Base-by-base conservation (phyloP, 176 grass and related monocot species). In the Guadua angustifolia region DNA sequence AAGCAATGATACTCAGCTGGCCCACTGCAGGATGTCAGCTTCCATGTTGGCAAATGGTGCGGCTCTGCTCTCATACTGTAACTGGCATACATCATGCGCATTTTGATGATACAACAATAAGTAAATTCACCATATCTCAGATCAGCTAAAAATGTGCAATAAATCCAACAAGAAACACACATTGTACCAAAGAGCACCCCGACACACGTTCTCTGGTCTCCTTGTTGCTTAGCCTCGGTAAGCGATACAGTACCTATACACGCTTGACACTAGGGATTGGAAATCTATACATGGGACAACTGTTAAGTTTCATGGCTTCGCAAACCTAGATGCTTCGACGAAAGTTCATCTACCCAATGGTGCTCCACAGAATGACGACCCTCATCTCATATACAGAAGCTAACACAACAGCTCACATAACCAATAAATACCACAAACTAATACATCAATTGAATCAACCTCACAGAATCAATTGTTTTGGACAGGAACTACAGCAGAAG, bases 401-500 rank as follows among this genome's bases (percentile, higher is more conserved):
- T 90, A 84, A 79, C 35, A 75, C 53, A 84, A 70, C 53, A 85
- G 53, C 66, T 79, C 63, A 73, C 59, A 16, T 5, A 86, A 87
- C 44, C 33, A 87, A 83, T 64, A 90, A 84, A 87, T 84, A 91
- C 73, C 60, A 84, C 36, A 80, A 52, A 74, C 81, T 84, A 87
- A 83, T 79, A 79, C 62, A 84, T 80, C 82, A 79, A 86, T 56
- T 13, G 53, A 90, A 87, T 51, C 74, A 24, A 66, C 50, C 26
- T 60, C 46, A 16, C 44, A 62, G 42, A 86, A 59, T 93, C 83
- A 97, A 70, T 85, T 89, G 60, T 94, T 97, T 66, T 92, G 86
- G 7, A 97, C 84, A 33, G 88, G 74, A 78, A 94, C 95, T 72
- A 75, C 69, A 5, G 95, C 75, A 62, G 88, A 79, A 70, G 66